A percentile compares a stretch with the other conserved stretches of the same genome.
These are phyloP conservation scores for Podospora australis DNA, from an alignment of 495 filamentous ascomycete genomes.

Conservation along the genomic window DNA sequence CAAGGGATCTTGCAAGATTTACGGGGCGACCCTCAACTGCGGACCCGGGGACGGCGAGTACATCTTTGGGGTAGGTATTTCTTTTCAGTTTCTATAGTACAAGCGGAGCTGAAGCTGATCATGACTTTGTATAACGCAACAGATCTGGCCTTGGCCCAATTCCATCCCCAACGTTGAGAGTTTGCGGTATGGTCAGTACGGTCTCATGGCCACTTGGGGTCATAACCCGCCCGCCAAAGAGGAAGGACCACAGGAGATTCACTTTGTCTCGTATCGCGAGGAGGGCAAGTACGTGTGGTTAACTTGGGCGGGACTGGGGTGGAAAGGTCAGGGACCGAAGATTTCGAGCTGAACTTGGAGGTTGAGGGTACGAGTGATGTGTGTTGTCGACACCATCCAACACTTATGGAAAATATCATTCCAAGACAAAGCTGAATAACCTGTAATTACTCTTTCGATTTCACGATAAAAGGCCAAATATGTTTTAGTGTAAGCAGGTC, in stretches of 20 bases:
- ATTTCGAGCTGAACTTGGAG: too few relatives aligned
- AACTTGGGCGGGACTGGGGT: constrained; percentile 13
- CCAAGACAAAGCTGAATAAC: too few relatives aligned
- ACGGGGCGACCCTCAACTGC: constrained; percentile 12
- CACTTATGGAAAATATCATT: too few relatives aligned
- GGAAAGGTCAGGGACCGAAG: too few relatives aligned
- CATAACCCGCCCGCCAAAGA: constrained; percentile 5
- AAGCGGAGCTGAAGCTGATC: neutral
- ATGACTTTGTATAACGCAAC: neutral
- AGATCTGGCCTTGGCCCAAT: constrained; percentile 22
- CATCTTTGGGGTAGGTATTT: constrained; percentile 19
- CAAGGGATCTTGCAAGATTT: constrained; percentile 11
- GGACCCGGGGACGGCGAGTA: neutral
- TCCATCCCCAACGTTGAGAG: constrained; percentile 12
- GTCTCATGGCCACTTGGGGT: constrained; percentile 16
- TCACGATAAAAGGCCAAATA: too few relatives aligned
- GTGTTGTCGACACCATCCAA: too few relatives aligned
- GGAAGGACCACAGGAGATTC: constrained; percentile 11
- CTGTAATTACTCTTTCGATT: too few relatives aligned
- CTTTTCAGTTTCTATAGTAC: neutral
- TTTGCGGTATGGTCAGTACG: constrained; percentile 18
- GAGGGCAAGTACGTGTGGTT: constrained; percentile 20
- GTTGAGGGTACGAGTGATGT: too few relatives aligned
- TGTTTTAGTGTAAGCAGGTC: too few relatives aligned
- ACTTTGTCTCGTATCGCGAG: constrained; percentile 11